Evolutionary conservation across 352 stramenopile genomes (phyloP).

Genomic region (Globisporangium barbulae): DNA sequence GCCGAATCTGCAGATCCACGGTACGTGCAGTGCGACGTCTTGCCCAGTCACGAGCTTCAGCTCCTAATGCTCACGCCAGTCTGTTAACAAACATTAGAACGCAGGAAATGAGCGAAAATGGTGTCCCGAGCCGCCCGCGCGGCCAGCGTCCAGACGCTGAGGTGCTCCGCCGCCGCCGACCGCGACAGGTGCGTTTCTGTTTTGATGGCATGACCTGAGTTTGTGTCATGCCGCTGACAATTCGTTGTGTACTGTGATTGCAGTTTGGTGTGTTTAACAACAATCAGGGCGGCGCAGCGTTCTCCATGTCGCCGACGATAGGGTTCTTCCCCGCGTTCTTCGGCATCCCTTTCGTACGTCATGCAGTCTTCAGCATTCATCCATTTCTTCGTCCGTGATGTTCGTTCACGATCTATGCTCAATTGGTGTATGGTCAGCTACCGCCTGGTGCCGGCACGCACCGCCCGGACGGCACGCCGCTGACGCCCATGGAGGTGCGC

Average conservation of each 20-base stretch:
- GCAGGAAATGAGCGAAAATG: slow-evolving; percentile 22
- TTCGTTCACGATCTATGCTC: neutral
- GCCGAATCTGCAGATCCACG: slow-evolving; percentile 67
- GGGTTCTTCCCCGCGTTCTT: slow-evolving; percentile 88
- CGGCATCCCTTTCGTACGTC: slow-evolving; percentile 45
- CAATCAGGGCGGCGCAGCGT: slow-evolving; percentile 27
- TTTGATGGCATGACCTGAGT: neutral
- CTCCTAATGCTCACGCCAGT: neutral
- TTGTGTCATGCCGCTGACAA: neutral
- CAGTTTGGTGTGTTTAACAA: slow-evolving; percentile 39
- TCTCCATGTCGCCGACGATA: slow-evolving; percentile 64
- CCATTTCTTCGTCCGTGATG: neutral
- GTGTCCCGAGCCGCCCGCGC: slow-evolving; percentile 51
- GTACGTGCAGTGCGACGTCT: slow-evolving; percentile 12
- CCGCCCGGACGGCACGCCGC: slow-evolving; percentile 38
- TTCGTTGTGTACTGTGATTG: neutral
- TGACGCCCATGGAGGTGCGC: slow-evolving; percentile 45
- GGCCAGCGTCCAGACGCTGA: slow-evolving; percentile 64
- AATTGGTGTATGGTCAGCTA: slow-evolving; percentile 24
- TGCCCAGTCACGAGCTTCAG: neutral
- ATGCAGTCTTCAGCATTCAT: neutral
- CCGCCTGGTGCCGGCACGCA: slow-evolving; percentile 31
- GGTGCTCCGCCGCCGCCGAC: slow-evolving; percentile 46
- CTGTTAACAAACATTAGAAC: slow-evolving; percentile 14
- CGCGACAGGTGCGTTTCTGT: slow-evolving; percentile 36